Conservation (phyloP, 257 asterid genomes). For the Solanum chmielewskii region DNA sequence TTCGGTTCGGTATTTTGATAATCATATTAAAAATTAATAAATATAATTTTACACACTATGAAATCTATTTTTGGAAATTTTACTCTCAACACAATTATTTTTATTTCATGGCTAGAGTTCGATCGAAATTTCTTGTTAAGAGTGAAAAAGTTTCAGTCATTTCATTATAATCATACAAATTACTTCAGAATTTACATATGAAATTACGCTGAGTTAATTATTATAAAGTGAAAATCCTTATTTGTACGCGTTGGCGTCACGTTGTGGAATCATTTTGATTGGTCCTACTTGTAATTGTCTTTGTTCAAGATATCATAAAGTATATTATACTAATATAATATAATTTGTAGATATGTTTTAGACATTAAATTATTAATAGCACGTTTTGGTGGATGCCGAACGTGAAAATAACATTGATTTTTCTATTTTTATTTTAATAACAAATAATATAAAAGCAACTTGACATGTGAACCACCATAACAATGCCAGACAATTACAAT, state of each 20-base stretch:
- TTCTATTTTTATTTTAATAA: background rate
- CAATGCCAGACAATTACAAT: background rate
- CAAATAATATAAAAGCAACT: background rate
- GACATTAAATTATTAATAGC: background rate
- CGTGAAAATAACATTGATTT: conserved; percentile 1
- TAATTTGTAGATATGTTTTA: background rate
- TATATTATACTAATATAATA: background rate
- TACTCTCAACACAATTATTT: background rate
- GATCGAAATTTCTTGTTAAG: background rate
- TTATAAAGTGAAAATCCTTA: background rate
- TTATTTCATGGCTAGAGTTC: background rate
- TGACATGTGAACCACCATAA: background rate
- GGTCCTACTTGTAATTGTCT: background rate
- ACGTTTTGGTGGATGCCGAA: conserved; percentile 13
- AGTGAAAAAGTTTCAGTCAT: no score
- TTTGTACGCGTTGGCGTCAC: background rate
- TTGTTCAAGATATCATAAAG: background rate
- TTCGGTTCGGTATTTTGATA: no score
- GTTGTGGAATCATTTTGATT: background rate
- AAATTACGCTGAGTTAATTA: background rate
- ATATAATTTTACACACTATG: no score
- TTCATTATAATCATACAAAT: no score
- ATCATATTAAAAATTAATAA: no score
- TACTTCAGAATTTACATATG: background rate
- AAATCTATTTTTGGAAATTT: rapidly evolving